These are phyloP conservation scores for Sisymbrium irio DNA, from an alignment of 345 rosid species.

Conservation along the genomic window DNA sequence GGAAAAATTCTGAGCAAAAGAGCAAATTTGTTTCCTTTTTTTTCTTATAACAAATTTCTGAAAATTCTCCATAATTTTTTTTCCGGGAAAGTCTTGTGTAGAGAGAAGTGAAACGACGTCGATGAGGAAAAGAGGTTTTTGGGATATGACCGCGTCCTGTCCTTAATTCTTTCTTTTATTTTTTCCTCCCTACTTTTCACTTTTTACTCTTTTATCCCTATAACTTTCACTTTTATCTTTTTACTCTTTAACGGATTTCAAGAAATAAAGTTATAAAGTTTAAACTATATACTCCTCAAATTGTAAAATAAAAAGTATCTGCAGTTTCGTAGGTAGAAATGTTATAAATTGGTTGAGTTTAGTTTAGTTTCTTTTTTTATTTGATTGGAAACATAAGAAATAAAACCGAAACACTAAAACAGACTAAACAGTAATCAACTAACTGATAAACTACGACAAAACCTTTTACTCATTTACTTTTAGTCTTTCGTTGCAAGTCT, in stretches of 20 bases:
- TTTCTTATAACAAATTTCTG: background rate
- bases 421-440: too few relatives aligned
- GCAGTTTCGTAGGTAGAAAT: slow-evolving; percentile 11
- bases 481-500: background rate
- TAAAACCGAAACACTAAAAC: background rate
- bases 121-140: slow-evolving; percentile 6
- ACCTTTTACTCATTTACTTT: background rate
- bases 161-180: background rate
- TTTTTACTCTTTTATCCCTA: slow-evolving; percentile 7
- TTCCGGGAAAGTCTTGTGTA: background rate
- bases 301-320: background rate
- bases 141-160: slow-evolving; percentile 3
- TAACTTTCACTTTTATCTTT: slow-evolving; percentile 27
- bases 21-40: background rate
- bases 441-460: background rate
- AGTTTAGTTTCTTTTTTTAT: background rate
- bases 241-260: slow-evolving; percentile 23
- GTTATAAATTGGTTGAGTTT: slow-evolving; percentile 2
- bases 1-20: background rate
- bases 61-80: slow-evolving; percentile 1
- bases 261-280: background rate
- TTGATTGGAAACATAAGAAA: background rate
- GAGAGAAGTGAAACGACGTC: slow-evolving; percentile 14
- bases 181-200: slow-evolving; percentile 2
- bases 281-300: background rate